phyloP scores from a whole-genome alignment of 1,284 basidiomycete genomes.

The Leccinum solheimii region DNA sequence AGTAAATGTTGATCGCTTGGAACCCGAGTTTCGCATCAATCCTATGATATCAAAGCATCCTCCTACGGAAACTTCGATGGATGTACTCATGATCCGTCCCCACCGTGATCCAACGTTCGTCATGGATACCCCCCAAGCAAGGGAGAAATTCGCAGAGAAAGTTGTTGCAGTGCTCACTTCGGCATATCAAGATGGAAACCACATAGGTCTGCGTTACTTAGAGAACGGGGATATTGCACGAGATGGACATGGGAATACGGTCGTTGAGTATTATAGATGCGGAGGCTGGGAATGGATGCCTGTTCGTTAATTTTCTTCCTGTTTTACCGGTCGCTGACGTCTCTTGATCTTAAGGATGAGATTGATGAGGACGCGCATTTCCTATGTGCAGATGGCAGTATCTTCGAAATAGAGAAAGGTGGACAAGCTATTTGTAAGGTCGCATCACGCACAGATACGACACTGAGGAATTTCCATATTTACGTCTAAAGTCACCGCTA shows the following conservation, averaged over 20 bases:
- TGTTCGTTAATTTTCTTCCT: conserved; percentile 44
- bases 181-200: conserved; percentile 75
- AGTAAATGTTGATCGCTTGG: conserved; percentile 81
- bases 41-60: conserved; percentile 39
- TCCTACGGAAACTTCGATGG: conserved; percentile 53
- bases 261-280: conserved; percentile 83
- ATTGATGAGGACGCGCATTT: conserved; percentile 59
- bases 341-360: conserved; percentile 48
- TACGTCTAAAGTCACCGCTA: conserved; percentile 34
- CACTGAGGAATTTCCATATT: conserved; percentile 44
- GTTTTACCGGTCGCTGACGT: conserved; percentile 15
- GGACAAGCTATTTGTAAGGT: conserved; percentile 56
- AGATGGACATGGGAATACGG: conserved; percentile 48
- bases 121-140: conserved; percentile 43
- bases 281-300: conserved; percentile 85
- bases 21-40: conserved; percentile 65
- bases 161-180: conserved; percentile 53
- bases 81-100: conserved; percentile 85
- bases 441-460: conserved; percentile 34
- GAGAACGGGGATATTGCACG: conserved; percentile 45
- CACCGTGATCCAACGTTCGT: conserved; percentile 56
- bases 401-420: conserved; percentile 56
- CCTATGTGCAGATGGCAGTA: conserved; percentile 74
- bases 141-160: conserved; percentile 48
- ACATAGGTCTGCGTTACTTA: conserved; percentile 62